Evolutionary conservation across 805 yeast genomes (phyloP), one percentile per base, ranked within the genome.

Genomic region (Metschnikowia reukaufii): DNA sequence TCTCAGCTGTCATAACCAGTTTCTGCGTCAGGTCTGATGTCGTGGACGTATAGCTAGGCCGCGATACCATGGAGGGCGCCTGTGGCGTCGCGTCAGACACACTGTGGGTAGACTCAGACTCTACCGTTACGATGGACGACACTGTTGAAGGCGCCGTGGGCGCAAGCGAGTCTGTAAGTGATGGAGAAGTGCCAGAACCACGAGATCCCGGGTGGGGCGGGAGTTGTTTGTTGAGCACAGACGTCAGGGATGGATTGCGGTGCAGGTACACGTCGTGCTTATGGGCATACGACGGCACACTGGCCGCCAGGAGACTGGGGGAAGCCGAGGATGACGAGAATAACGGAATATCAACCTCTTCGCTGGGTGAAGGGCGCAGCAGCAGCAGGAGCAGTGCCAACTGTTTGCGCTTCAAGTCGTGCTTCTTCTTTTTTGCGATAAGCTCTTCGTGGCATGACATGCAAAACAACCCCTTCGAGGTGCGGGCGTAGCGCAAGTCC

Each of bases 281-380:
- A 97, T 4, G 34, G 8, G n/a, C n/a, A n/a, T n/a, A n/a, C n/a
- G 6, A 6, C 34, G 34, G 34, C 6, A 7, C 34, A 7, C 6
- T 8, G 97, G 56, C 98, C 97, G 65, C 92, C 97, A 29, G 97
- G 97, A 18, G 97, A 97, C 56, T 90, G 90, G 13, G 97, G 88
- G 63, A 90, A 92, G 57, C 97, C 97, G 61, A 91, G 4, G 20
- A 7, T 4, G n/a, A 17, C 17, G 29, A 23, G 9, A 23, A 29
- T 12, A 32, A 19, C 3, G 49, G 47, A 13, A 36, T 25, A 3
- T 45, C 48, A 16, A 21, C 32, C 20, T 47, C 54, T 3, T 41
- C 49, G 27, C 25, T 33, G 17, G 50, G 46, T 15, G 45, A 43
- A 7, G 58, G 57, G 36, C 58, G 50, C 54, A 49, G 54, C 54